Base-by-base conservation (phyloP, 257 asterid species). In the Echium plantagineum region DNA sequence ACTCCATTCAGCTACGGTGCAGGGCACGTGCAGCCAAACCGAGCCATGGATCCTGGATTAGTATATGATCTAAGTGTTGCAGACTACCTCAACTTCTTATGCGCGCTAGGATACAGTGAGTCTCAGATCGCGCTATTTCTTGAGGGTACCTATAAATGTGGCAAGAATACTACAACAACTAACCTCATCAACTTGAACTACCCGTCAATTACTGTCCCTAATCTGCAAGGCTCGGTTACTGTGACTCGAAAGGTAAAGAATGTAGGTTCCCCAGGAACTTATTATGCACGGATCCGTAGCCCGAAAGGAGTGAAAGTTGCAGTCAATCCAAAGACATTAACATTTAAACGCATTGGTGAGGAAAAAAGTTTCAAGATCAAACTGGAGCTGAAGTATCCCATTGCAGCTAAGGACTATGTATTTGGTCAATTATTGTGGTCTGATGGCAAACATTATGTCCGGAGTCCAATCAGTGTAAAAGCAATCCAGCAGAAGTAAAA, bases 31-130 rank as follows among this genome's bases (percentile, higher is more conserved):
- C 72, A 77, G 51, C 97, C 98, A 19, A 88, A 91, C 83, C 84
- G 87, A 0, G 98, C 98, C 13, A 81, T 83, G 94, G 87, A 91
- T 62, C 97, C 98, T 5, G 98, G 98, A 2, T 66, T 91, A 73
- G 86, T 91, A 15, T 91, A 91, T 9, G 98, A 91, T 68, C 62
- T 81, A 38, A 35, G 77, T 0, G 35, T 20, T 15, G 21, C 21
- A 1, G 98, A 91, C 63, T 84, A 91, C 83, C 66, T 91, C 51
- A 52, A 64, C 63, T 84, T 85, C 68, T 67, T 91, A 20, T 91
- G 95, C 62, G 71, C 89, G 12, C 73, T 78, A 16, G 94, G 94
- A 55, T 81, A 76, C 69, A 86, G 83, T 53, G 63, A 66, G 12
- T 63, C 46, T 32, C 78, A 76, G 56, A 66, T 91, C 28, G 32